Evolutionary conservation across 2,329 filamentous ascomycete species (phyloP).

Genomic region (Colletotrichum nymphaeae): DNA sequence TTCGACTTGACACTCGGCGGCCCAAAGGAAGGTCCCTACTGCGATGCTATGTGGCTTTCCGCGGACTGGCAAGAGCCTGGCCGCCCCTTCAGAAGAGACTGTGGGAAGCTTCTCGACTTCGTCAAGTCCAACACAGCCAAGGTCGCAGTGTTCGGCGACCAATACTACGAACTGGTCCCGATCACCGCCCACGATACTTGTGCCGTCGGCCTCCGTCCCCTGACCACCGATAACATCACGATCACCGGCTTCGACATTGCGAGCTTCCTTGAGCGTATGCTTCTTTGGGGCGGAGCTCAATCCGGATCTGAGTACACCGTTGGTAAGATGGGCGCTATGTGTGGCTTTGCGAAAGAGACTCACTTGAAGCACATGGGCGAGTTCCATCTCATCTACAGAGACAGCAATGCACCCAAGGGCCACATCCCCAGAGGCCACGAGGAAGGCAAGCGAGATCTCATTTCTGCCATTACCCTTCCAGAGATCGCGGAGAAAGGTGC

Average conservation of each 20-base stretch:
- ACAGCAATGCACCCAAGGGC: neutral
- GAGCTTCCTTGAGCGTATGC: slow-evolving; percentile 10
- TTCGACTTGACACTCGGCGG: slow-evolving; percentile 6
- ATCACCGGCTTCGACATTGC: slow-evolving; percentile 24
- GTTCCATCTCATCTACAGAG: slow-evolving; percentile 26
- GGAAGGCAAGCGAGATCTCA: neutral
- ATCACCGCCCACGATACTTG: slow-evolving; percentile 26
- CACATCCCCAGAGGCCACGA: neutral
- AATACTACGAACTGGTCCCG: slow-evolving; percentile 15
- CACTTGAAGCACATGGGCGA: neutral
- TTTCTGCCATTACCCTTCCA: neutral
- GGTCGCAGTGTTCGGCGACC: slow-evolving; percentile 17
- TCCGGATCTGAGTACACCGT: neutral
- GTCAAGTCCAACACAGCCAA: slow-evolving; percentile 15
- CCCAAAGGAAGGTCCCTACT: slow-evolving; percentile 6
- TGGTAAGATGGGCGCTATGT: slow-evolving; percentile 20
- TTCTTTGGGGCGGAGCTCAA: neutral
- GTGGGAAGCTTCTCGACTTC: slow-evolving; percentile 7
- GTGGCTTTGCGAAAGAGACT: neutral
- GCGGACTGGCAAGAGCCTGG: slow-evolving; percentile 10
- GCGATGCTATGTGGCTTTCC: slow-evolving; percentile 18
- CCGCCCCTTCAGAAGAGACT: slow-evolving; percentile 9
- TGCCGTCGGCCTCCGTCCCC: slow-evolving; percentile 17
- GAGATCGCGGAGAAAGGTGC: neutral
- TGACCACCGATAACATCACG: neutral